phyloP scores from a whole-genome alignment of 2,329 filamentous ascomycete species.

The Neoascochyta sp. region DNA sequence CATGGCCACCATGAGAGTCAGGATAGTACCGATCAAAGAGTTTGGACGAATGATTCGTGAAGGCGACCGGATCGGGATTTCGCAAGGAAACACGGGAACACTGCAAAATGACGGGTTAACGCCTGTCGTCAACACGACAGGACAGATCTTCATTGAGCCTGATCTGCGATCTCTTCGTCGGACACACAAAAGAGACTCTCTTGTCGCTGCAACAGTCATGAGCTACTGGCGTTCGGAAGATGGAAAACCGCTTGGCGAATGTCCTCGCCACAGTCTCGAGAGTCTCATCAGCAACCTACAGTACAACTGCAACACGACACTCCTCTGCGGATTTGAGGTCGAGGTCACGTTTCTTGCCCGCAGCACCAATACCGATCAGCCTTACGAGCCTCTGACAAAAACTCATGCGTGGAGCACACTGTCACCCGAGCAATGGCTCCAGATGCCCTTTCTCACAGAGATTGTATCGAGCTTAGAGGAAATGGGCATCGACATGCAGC shows the following conservation, averaged over 20 bases:
- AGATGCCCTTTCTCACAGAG: constrained; percentile 60
- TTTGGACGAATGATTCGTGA: constrained; percentile 38
- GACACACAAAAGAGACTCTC: constrained; percentile 46
- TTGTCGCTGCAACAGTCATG: constrained; percentile 61
- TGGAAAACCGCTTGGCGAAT: constrained; percentile 53
- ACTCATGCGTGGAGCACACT: constrained; percentile 70
- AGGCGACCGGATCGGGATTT: constrained; percentile 54
- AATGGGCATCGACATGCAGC: constrained; percentile 64
- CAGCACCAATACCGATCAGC: constrained; percentile 26
- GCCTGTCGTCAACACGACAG: constrained; percentile 54
- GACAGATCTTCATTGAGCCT: constrained; percentile 64
- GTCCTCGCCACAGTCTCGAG: constrained; percentile 53
- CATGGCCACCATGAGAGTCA: constrained; percentile 63
- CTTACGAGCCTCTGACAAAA: constrained; percentile 49
- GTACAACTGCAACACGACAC: constrained; percentile 51
- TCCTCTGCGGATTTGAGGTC: constrained; percentile 75
- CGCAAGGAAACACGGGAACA: constrained; percentile 61
- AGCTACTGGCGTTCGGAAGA: constrained; percentile 61
- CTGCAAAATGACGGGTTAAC: constrained; percentile 63
- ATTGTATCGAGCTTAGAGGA: constrained; percentile 59
- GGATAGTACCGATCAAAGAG: constrained; percentile 61
- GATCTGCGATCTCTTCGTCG: constrained; percentile 60
- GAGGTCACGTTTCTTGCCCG: constrained; percentile 69
- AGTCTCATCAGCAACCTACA: constrained; percentile 52
- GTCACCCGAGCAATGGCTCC: constrained; percentile 58